phyloP scores from a whole-genome alignment of 768 basidiomycete genomes.

The Xerocomellus dryophilus region DNA sequence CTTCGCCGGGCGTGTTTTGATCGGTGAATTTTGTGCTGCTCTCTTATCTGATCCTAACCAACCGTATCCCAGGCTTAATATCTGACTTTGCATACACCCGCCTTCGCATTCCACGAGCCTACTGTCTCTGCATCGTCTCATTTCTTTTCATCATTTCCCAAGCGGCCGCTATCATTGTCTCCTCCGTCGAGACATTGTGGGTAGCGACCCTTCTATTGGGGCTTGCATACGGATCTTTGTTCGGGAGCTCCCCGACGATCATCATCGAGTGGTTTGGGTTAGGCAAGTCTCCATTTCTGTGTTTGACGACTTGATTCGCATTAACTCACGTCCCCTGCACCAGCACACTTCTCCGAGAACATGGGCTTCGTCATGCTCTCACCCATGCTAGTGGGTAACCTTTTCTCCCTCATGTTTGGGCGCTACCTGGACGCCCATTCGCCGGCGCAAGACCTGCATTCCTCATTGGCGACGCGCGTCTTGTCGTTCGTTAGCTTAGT shows the following conservation, averaged over 20 bases:
- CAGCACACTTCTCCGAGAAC: conserved; percentile 79
- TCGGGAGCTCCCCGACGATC: conserved; percentile 73
- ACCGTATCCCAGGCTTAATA: conserved; percentile 48
- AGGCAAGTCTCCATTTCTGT: conserved; percentile 43
- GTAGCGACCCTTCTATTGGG: conserved; percentile 32
- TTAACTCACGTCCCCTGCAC: neutral
- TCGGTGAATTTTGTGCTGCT: conserved; percentile 44
- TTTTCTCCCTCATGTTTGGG: conserved; percentile 85
- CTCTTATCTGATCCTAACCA: neutral
- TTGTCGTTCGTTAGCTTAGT: neutral
- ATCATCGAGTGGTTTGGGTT: conserved; percentile 89
- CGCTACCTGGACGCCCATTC: conserved; percentile 76
- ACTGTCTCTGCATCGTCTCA: conserved; percentile 66
- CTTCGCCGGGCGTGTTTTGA: conserved; percentile 70
- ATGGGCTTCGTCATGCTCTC: conserved; percentile 78
- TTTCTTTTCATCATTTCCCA: conserved; percentile 72
- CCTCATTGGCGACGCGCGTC: neutral
- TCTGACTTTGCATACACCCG: conserved; percentile 63
- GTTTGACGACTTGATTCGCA: neutral
- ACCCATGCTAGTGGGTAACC: conserved; percentile 74
- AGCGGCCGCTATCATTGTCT: conserved; percentile 50
- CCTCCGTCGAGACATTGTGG: conserved; percentile 67
- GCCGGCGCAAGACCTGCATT: conserved; percentile 24
- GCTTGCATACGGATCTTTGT: conserved; percentile 66
- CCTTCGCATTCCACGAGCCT: conserved; percentile 60